Conservation (phyloP, 495 filamentous ascomycete genomes). For the Baudoinia panamericana region DNA sequence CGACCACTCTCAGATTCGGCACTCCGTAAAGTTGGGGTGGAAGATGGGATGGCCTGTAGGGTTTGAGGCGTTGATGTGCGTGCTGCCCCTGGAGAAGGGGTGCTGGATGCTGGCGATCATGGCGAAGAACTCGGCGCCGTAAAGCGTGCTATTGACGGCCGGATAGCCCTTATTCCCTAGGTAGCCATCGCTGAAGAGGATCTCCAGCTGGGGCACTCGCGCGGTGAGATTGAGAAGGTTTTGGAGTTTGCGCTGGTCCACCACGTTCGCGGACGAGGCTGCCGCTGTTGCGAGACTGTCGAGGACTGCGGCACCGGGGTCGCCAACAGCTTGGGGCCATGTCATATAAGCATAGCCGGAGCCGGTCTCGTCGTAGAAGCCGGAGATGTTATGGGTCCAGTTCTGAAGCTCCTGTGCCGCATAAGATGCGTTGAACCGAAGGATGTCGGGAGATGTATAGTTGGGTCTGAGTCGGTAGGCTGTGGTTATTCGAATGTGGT, state of each 20-base stretch:
- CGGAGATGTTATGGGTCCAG: conserved; percentile 6
- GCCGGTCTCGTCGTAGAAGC: conserved; percentile 20
- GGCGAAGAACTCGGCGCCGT: conserved; percentile 14
- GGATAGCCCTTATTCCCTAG: conserved; percentile 19
- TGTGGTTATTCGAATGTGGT: conserved; percentile 18
- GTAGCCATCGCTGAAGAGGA: conserved; percentile 22
- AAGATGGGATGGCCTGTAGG: conserved; percentile 1
- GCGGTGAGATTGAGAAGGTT: conserved; percentile 4
- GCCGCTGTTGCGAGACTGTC: conserved; percentile 3
- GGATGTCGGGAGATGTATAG: conserved; percentile 9
- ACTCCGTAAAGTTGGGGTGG: conserved; percentile 17
- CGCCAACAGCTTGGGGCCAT: conserved; percentile 12
- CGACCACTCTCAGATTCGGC: conserved; percentile 14
- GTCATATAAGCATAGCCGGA: conserved; percentile 16
- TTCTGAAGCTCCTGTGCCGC: conserved; percentile 9
- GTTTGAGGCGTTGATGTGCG: conserved; percentile 14
- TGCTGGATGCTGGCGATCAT: conserved; percentile 17
- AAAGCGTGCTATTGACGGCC: conserved; percentile 1
- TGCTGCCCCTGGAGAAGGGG: conserved; percentile 15
- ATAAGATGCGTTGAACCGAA: conserved; percentile 12
- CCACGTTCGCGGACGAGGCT: conserved; percentile 1
- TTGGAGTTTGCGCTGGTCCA: conserved; percentile 14
- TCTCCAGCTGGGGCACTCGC: conserved; percentile 19
- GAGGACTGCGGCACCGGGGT: conserved; percentile 1
- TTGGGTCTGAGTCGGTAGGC: conserved; percentile 15